Conservation (phyloP, 148 eudicot species). For the Rhododendron simsii region DNA sequence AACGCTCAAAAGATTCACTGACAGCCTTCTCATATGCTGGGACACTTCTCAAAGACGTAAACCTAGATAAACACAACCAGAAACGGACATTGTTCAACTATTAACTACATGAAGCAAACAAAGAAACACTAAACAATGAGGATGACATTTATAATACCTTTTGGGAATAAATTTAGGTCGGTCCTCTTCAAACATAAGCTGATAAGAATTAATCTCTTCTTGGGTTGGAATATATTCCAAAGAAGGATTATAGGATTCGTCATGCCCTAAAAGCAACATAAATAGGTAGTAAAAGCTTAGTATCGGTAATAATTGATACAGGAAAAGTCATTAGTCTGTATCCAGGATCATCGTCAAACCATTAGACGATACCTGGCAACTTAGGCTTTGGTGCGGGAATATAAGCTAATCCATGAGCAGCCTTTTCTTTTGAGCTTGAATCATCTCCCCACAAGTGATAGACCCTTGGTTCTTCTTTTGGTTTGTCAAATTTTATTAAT, state of each 20-base stretch:
- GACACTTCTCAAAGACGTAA: conserved; percentile 70
- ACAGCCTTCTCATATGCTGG: conserved; percentile 80
- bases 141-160: conserved; percentile 35
- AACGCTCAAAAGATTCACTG: conserved; percentile 70
- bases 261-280: conserved; percentile 57
- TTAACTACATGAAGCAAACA: neutral
- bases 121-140: neutral
- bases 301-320: neutral
- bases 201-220: conserved; percentile 83
- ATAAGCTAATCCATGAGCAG: conserved; percentile 70
- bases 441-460: conserved; percentile 83
- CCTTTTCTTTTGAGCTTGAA: conserved; percentile 47
- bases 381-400: conserved; percentile 93
- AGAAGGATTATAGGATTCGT: conserved; percentile 91
- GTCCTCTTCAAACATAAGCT: conserved; percentile 91
- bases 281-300: neutral
- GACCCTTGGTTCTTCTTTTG: conserved; percentile 63
- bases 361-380: conserved; percentile 57
- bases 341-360: neutral
- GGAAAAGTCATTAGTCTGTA: neutral
- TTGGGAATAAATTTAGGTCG: conserved; percentile 87
- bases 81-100: conserved; percentile 7
- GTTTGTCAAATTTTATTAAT: conserved; percentile 74
- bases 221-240: conserved; percentile 82
- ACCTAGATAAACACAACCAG: conserved; percentile 36